phyloP scores from a whole-genome alignment of 306 rosid species.

The Vigna reflexopilosa region DNA sequence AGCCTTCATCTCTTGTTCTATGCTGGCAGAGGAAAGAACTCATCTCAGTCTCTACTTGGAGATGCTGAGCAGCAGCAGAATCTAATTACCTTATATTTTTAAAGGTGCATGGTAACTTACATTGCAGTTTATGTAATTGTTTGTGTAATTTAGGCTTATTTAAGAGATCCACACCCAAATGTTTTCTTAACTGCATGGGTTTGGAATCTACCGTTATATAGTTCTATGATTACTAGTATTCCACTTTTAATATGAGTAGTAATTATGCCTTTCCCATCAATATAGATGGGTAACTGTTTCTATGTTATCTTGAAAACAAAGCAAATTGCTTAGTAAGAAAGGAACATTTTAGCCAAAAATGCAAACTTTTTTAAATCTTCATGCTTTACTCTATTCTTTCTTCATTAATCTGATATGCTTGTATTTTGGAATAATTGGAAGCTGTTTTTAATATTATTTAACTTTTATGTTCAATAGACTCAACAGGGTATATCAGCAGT shows the following conservation, averaged over 20 bases:
- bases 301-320: conserved; percentile 51
- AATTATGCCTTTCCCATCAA: conserved; percentile 44
- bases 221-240: conserved; percentile 48
- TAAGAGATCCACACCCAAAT: conserved; percentile 58
- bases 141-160: conserved; percentile 75
- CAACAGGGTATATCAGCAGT: neutral
- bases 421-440: conserved; percentile 15
- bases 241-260: conserved; percentile 46
- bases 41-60: conserved; percentile 80
- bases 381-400: conserved; percentile 20
- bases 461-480: neutral
- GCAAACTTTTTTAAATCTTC: neutral
- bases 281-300: conserved; percentile 41
- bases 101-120: conserved; percentile 67
- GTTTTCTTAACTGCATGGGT: conserved; percentile 57
- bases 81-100: conserved; percentile 39
- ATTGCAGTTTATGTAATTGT: conserved; percentile 64
- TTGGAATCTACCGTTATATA: conserved; percentile 56
- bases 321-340: conserved; percentile 51
- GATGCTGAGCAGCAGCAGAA: conserved; percentile 58
- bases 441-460: neutral
- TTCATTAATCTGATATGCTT: conserved; percentile 1
- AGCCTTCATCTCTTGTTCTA: conserved; percentile 75
- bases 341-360: conserved; percentile 42
- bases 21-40: conserved; percentile 96